Conservation (phyloP, 140 eudicot genomes). For the Erigeron philadelphicus region DNA sequence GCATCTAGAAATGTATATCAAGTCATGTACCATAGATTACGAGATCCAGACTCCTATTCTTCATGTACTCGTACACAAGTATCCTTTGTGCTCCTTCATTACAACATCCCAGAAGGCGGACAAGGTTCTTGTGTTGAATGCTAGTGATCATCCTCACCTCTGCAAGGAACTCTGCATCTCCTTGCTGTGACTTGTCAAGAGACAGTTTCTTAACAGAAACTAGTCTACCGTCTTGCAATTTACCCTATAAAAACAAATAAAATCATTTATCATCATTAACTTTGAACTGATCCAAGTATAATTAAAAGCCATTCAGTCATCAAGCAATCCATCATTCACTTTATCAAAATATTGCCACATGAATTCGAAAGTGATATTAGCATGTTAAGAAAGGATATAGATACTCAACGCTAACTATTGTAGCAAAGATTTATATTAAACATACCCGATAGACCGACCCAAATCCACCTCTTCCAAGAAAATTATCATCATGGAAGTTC, state of each 20-base stretch:
- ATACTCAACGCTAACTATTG: not conserved
- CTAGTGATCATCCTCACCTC: slow-evolving; percentile 73
- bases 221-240: slow-evolving; percentile 51
- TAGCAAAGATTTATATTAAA: slow-evolving; percentile 1
- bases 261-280: not conserved
- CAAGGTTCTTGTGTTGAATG: slow-evolving; percentile 78
- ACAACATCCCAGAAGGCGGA: slow-evolving; percentile 73
- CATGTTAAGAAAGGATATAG: not conserved
- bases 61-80: slow-evolving; percentile 70
- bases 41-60: slow-evolving; percentile 66
- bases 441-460: slow-evolving; percentile 67
- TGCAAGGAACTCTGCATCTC: slow-evolving; percentile 61
- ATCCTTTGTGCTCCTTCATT: slow-evolving; percentile 59
- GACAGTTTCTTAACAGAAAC: slow-evolving; percentile 59
- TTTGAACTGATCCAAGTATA: too few relatives aligned
- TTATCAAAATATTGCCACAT: too few relatives aligned
- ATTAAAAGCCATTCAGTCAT: too few relatives aligned
- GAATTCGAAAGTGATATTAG: too few relatives aligned
- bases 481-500: slow-evolving; percentile 51
- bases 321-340: not conserved
- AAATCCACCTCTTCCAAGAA: slow-evolving; percentile 80
- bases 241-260: slow-evolving; percentile 37
- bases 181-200: slow-evolving; percentile 66
- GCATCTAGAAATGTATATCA: not conserved
- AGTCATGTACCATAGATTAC: slow-evolving; percentile 41